A percentile compares a stretch with the other conserved stretches of the same genome.
Evolutionary conservation across 139 green algal genomes (phyloP).

Genomic region (Auxenochlorella pyrenoidosa): DNA sequence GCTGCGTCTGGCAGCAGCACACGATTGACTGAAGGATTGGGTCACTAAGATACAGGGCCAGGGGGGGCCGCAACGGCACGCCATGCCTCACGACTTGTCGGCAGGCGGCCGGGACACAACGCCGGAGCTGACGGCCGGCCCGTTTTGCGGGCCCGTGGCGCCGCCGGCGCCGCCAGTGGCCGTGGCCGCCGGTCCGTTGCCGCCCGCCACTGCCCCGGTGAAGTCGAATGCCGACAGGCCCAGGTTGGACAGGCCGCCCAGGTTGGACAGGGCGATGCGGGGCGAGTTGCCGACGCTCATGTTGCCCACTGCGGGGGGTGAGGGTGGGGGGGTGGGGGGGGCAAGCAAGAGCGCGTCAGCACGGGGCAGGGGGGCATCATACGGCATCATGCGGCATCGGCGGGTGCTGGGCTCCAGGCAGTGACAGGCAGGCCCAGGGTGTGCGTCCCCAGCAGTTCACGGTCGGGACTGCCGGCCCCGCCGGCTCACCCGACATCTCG

Average conservation of each 20-base stretch:
- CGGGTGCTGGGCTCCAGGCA: too few relatives aligned
- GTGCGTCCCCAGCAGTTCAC: too few relatives aligned
- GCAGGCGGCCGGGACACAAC: neutral
- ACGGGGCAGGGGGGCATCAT: too few relatives aligned
- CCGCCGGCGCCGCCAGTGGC: constrained; percentile 12
- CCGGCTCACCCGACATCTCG: constrained; percentile 2
- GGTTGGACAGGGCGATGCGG: constrained; percentile 6
- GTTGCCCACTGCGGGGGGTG: neutral
- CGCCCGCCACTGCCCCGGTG: neutral
- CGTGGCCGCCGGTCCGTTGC: constrained; percentile 1
- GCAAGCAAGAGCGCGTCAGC: too few relatives aligned
- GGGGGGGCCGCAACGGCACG: neutral
- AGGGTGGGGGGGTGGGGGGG: neutral
- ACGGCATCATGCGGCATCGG: too few relatives aligned
- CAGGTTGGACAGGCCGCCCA: constrained; percentile 35
- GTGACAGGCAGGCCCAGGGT: neutral
- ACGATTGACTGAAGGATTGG: too few relatives aligned
- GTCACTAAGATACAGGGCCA: too few relatives aligned
- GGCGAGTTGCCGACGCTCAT: constrained; percentile 45
- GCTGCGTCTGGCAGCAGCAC: too few relatives aligned
- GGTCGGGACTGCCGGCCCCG: too few relatives aligned
- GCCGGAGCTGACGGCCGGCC: neutral
- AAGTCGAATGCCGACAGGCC: constrained; percentile 33
- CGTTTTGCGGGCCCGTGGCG: constrained; percentile 17
- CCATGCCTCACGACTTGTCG: neutral